Percentiles rank a stretch among this genome's conserved stretches.
Evolutionary conservation across 1,284 basidiomycete genomes (phyloP).

Genomic region (Sanghuangporus baumii): DNA sequence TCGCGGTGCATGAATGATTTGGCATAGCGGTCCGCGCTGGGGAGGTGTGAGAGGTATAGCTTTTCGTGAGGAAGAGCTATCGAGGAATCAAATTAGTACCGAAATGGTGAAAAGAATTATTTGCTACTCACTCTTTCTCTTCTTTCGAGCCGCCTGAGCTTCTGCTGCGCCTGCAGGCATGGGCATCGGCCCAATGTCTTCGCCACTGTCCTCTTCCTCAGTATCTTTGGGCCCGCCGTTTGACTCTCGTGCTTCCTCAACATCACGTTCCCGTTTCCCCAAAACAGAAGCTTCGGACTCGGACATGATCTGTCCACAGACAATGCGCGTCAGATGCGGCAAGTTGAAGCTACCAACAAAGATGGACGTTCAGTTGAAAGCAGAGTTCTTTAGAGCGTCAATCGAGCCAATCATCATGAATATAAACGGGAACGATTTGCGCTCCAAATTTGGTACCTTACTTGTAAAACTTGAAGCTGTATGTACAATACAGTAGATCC

Average conservation of each 20-base stretch:
- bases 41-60: constrained; percentile 88
- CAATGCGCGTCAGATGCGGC: background rate
- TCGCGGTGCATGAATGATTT: constrained; percentile 99
- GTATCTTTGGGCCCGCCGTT: constrained; percentile 19
- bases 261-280: constrained; percentile 57
- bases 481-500: too few relatives aligned
- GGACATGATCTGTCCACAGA: constrained; percentile 28
- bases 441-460: background rate
- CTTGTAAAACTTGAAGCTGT: background rate
- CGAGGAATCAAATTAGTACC: background rate
- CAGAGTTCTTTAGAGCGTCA: background rate
- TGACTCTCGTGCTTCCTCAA: constrained; percentile 22
- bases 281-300: constrained; percentile 41
- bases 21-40: constrained; percentile 89
- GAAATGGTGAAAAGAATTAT: background rate
- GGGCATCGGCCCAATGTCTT: constrained; percentile 76
- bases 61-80: constrained; percentile 73
- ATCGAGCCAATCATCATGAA: background rate
- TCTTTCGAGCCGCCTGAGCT: constrained; percentile 48
- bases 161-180: constrained; percentile 42
- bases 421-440: background rate
- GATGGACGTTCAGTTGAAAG: background rate
- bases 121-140: constrained; percentile 52
- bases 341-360: background rate
- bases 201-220: constrained; percentile 42